Evolutionary conservation across 345 rosid species (phyloP).

Genomic region (Aquilaria malaccensis): DNA sequence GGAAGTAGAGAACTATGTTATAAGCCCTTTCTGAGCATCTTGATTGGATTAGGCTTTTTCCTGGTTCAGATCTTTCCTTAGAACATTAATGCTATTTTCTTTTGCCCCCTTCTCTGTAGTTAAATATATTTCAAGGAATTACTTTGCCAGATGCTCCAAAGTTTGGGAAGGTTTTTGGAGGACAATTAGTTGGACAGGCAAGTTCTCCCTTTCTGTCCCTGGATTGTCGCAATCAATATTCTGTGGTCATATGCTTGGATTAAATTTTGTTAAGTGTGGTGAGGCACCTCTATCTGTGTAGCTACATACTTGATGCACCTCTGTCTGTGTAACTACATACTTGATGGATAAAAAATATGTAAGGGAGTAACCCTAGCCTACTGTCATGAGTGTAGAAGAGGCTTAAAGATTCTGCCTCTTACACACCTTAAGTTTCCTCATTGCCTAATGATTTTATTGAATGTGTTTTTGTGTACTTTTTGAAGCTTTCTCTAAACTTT

Average conservation of each 20-base stretch:
- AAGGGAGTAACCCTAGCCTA: neutral
- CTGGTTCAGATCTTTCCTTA: too few species aligned
- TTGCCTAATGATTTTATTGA: too few species aligned
- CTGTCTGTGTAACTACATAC: neutral
- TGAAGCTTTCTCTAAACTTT: too few species aligned
- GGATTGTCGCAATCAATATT: neutral
- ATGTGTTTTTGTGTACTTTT: too few species aligned
- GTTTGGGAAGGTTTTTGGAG: conserved; percentile 94
- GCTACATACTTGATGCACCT: neutral
- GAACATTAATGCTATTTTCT: neutral
- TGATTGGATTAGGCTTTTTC: too few species aligned
- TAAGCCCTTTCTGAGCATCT: too few species aligned
- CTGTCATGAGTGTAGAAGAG: neutral
- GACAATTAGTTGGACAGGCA: conserved; percentile 94
- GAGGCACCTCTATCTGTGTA: conserved; percentile 1
- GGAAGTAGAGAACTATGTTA: too few species aligned
- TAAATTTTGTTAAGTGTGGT: neutral
- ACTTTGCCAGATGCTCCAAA: conserved; percentile 85
- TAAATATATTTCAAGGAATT: conserved; percentile 75
- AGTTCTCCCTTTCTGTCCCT: conserved; percentile 6
- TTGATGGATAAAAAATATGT: neutral
- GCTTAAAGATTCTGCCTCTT: too few species aligned
- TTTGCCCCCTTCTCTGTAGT: conserved; percentile 33
- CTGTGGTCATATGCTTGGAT: neutral
- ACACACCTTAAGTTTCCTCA: too few species aligned